Evolutionary conservation across 169 alveolate genomes (phyloP).

Genomic region (Theileria parva): DNA sequence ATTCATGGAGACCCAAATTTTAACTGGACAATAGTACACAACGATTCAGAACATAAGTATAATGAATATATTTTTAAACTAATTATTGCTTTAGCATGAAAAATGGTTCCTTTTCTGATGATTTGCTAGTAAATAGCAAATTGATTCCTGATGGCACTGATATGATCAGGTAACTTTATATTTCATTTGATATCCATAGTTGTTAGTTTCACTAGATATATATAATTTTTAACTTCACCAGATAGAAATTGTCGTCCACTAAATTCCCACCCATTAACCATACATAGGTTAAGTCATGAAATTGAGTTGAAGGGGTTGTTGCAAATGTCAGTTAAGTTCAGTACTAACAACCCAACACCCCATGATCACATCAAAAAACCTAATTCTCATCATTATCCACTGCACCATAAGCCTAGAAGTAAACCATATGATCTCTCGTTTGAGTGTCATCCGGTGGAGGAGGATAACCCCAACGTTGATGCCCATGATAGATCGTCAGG

Average conservation of each 20-base stretch:
- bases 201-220: background rate
- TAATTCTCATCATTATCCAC: slow-evolving; percentile 2
- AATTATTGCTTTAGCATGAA: background rate
- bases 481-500: background rate
- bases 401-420: slow-evolving; percentile 1
- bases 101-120: background rate
- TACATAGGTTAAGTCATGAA: slow-evolving; percentile 3
- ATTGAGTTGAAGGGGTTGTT: background rate
- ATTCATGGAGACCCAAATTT: background rate
- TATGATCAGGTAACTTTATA: slow-evolving; percentile 10
- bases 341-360: background rate
- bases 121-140: slow-evolving; percentile 6
- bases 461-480: background rate
- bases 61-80: too few relatives aligned
- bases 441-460: slow-evolving; percentile 3
- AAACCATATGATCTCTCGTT: slow-evolving; percentile 6
- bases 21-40: background rate
- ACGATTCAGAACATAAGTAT: background rate
- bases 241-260: background rate
- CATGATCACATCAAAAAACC: background rate
- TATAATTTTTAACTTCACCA: background rate
- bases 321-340: slow-evolving; percentile 10
- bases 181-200: background rate
- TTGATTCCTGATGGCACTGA: slow-evolving; percentile 1
- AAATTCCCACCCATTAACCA: background rate